Conservation (phyloP, 108 stramenopile species). For the Pseudonitzschia delicatissima region DNA sequence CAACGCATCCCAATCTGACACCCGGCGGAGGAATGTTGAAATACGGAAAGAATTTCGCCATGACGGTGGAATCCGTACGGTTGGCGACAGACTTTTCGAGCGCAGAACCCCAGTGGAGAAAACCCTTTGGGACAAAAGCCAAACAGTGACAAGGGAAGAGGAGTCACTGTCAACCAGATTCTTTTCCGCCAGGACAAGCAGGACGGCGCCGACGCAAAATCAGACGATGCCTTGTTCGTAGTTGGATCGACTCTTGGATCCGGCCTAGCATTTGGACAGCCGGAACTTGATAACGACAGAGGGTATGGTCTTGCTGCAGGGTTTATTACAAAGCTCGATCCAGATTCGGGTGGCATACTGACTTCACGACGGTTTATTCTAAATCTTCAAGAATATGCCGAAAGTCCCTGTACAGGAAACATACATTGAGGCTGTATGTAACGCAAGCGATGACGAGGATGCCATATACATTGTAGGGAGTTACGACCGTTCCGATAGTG, state of each 20-base stretch:
- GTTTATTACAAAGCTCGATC: constrained; percentile 21
- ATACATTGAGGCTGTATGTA: constrained; percentile 25
- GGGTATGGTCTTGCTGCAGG: constrained; percentile 10
- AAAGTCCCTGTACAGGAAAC: constrained; percentile 3
- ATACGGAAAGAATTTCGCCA: constrained; percentile 22
- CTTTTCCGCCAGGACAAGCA: constrained; percentile 5
- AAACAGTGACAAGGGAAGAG: background rate
- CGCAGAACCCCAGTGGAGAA: constrained; percentile 18
- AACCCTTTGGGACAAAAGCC: constrained; percentile 20
- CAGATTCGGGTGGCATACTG: constrained; percentile 5
- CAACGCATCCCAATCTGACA: constrained; percentile 24
- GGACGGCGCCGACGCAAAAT: constrained; percentile 6
- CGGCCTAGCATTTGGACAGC: constrained; percentile 15
- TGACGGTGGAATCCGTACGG: constrained; percentile 23
- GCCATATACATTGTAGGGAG: constrained; percentile 17
- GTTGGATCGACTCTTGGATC: constrained; percentile 21
- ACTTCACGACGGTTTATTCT: background rate
- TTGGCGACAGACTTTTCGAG: background rate
- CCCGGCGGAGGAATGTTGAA: constrained; percentile 17
- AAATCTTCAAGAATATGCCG: background rate
- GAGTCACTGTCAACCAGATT: constrained; percentile 8
- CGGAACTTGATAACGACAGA: background rate
- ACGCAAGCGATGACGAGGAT: background rate
- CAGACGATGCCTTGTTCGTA: constrained; percentile 4
- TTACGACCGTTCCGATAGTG: background rate